Percentiles rank a stretch among this genome's conserved stretches.
These are phyloP conservation scores for Groenewaldozyma salmanticensis DNA, from an alignment of 805 yeast genomes.

Conservation along the genomic window DNA sequence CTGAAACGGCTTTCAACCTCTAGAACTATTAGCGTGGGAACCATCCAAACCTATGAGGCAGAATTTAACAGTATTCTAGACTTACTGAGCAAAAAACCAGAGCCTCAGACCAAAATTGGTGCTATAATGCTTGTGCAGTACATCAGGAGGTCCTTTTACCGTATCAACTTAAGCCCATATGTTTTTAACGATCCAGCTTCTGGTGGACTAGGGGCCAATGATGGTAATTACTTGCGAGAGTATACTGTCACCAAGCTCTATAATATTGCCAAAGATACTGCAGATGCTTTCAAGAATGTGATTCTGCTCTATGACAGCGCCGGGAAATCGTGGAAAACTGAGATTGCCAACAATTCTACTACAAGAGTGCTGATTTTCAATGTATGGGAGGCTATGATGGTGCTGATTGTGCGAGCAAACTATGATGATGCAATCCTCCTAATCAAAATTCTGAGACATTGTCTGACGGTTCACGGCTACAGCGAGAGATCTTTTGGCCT, in stretches of 20 bases:
- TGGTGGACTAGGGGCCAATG: not conserved
- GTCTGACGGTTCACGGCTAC: not conserved
- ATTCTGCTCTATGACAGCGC: not conserved
- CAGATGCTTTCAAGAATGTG: not conserved
- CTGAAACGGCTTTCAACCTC: slow-evolving; percentile 1
- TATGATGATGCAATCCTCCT: slow-evolving; percentile 10
- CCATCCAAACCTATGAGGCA: slow-evolving; percentile 7
- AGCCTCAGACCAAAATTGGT: not conserved
- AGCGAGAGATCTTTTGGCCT: slow-evolving; percentile 5
- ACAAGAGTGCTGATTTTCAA: slow-evolving; percentile 5
- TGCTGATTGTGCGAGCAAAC: slow-evolving; percentile 8
- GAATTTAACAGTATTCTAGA: slow-evolving; percentile 6
- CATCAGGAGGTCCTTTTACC: slow-evolving; percentile 1
- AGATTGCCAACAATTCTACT: slow-evolving; percentile 2
- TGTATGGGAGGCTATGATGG: slow-evolving; percentile 8
- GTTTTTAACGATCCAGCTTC: not conserved
- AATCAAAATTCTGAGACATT: slow-evolving; percentile 5
- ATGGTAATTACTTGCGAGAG: not conserved
- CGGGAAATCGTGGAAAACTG: not conserved
- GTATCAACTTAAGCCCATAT: slow-evolving; percentile 3
- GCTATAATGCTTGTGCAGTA: slow-evolving; percentile 3
- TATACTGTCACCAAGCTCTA: not conserved
- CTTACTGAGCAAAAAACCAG: slow-evolving; percentile 3
- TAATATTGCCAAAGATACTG: slow-evolving; percentile 1
- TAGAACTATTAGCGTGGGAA: slow-evolving; percentile 1